These are phyloP conservation scores for Stagonosporopsis cucurbitacearum DNA, from an alignment of 2,329 filamentous ascomycete species.

Conservation along the genomic window DNA sequence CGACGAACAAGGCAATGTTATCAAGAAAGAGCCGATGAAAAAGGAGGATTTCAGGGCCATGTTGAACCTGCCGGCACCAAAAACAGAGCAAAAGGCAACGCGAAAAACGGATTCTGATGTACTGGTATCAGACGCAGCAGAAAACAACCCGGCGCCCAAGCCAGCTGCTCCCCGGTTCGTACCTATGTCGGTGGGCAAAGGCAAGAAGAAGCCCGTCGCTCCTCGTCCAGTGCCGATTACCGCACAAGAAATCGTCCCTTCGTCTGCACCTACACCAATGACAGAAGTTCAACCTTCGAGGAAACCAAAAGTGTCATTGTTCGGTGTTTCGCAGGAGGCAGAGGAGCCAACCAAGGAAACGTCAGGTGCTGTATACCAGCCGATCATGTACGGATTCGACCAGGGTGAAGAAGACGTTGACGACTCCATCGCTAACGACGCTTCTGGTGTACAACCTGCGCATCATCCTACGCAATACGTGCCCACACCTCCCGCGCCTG, in stretches of 20 bases:
- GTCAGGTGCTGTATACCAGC: slow-evolving; percentile 45
- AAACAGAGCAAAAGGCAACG: slow-evolving; percentile 43
- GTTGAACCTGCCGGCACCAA: slow-evolving; percentile 44
- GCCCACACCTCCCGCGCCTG: slow-evolving; percentile 36
- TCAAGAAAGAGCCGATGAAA: slow-evolving; percentile 37
- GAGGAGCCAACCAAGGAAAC: slow-evolving; percentile 31
- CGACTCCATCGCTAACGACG: slow-evolving; percentile 18
- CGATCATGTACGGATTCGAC: slow-evolving; percentile 43
- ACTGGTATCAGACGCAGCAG: slow-evolving; percentile 56
- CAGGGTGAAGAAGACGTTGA: slow-evolving; percentile 30
- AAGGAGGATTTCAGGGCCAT: slow-evolving; percentile 42
- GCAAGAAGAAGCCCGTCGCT: slow-evolving; percentile 56
- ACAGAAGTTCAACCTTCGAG: slow-evolving; percentile 34
- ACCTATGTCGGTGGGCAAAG: slow-evolving; percentile 82
- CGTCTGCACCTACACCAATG: slow-evolving; percentile 6
- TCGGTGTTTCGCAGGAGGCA: slow-evolving; percentile 63
- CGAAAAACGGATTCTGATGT: background rate
- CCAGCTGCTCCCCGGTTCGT: slow-evolving; percentile 83
- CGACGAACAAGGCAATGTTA: slow-evolving; percentile 46
- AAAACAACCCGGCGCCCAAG: slow-evolving; percentile 65
- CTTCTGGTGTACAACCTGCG: slow-evolving; percentile 2
- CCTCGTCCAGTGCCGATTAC: slow-evolving; percentile 16
- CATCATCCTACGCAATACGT: slow-evolving; percentile 15
- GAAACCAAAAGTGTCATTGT: slow-evolving; percentile 72
- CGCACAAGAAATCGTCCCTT: slow-evolving; percentile 1